Evolutionary conservation across 768 basidiomycete genomes (phyloP).

Genomic region (Baorangia bicolor): DNA sequence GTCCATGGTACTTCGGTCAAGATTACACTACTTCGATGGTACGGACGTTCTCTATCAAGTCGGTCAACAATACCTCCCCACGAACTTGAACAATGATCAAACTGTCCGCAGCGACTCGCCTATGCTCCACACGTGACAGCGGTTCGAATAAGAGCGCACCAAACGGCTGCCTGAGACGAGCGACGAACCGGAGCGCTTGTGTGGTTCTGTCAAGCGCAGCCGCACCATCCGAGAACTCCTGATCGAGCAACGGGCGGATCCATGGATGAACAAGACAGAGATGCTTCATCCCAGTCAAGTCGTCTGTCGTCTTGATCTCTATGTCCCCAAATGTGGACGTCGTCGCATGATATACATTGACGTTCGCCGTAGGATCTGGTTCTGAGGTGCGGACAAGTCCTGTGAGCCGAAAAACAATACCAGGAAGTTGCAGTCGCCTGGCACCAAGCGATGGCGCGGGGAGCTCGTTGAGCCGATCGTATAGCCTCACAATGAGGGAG

Average conservation of each 20-base stretch:
- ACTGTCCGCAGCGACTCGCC: conserved; percentile 13
- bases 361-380: too few species aligned
- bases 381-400: neutral
- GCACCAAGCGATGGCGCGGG: neutral
- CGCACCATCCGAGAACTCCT: neutral
- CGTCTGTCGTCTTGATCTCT: conserved; percentile 4
- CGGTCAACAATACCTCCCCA: neutral
- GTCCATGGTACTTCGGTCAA: too few species aligned
- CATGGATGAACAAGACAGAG: conserved; percentile 14
- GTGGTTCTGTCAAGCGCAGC: neutral
- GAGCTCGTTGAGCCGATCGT: neutral
- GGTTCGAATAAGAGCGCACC: conserved; percentile 3
- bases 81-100: conserved; percentile 5
- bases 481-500: neutral
- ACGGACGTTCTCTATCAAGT: neutral
- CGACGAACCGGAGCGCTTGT: neutral
- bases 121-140: neutral
- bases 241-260: conserved; percentile 8
- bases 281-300: neutral
- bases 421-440: neutral
- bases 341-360: neutral
- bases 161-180: conserved; percentile 6
- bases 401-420: neutral
- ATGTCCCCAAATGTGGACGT: neutral
- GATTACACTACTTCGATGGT: neutral